Evolutionary conservation across 2,329 filamentous ascomycete species (phyloP), one percentile per base, ranked within the genome.

Genomic region (Botryosphaeria dothidea): DNA sequence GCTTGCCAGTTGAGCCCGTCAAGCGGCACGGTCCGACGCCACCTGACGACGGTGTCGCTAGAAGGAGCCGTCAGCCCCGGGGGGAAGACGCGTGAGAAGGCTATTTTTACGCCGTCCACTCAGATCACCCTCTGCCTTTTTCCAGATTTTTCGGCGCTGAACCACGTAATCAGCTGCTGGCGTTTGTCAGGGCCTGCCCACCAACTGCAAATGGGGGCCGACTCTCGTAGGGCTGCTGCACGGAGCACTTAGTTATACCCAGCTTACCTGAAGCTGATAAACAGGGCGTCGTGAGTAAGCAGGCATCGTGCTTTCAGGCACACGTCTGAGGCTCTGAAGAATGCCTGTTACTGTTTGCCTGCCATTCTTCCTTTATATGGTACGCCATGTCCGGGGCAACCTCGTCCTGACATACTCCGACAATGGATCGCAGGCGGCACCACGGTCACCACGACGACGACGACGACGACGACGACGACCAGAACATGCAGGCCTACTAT

Each of bases 51-150:
- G 17, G 19, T 15, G 52, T 11, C 38, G 38, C 38, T 46, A 15
- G 38, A 11, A 46, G 56, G 8, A 46, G 56, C 56, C 15, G 56
- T 60, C 56, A 60, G 56, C 56, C 13, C 56, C 25, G 4, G 36
- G 19, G 21, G 5, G 2, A 4, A n/a, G 11, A n/a, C 38, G 38
- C 17, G 38, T n/a, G 17, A 41, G 38, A 15, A 23, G 56, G 56
- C 56, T 60, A 60, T 60, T 60, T 60, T 60, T 60, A 60, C 56
- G 56, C 19, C 41, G 19, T 4, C 54, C 54, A 58, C 34, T 93
- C 73, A 90, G 93, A 75, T 92, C 48, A 90, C 5, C 90, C 90
- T 89, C 88, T 0, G 78, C 93, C 57, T 93, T 41, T 93, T 74
- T 92, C 89, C 72, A 86, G 90, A 45, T 82, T 93, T 17, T 78